Conservation (phyloP, 1,139 yeast genomes). For the Geotrichum phurueaensis region DNA sequence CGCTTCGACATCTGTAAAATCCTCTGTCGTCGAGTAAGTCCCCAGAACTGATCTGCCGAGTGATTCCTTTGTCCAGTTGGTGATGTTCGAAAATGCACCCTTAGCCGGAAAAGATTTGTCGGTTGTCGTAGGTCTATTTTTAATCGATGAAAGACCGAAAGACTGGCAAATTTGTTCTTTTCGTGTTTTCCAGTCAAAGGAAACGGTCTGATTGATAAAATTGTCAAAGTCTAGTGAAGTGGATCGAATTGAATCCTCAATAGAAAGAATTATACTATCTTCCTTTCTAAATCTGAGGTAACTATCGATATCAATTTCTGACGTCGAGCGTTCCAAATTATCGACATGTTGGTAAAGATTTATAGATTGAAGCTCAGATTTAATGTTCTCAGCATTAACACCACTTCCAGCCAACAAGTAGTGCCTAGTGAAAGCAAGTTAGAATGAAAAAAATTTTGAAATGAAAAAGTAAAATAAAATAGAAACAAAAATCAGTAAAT, state of each 20-base stretch:
- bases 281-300: slow-evolving; percentile 62
- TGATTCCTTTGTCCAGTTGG: slow-evolving; percentile 32
- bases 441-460: no score
- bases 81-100: not conserved
- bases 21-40: slow-evolving; percentile 28
- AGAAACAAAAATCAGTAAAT: not conserved
- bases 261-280: slow-evolving; percentile 73
- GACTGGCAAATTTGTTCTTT: slow-evolving; percentile 66
- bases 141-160: slow-evolving; percentile 46
- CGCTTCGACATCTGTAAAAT: slow-evolving; percentile 32
- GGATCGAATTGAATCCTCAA: slow-evolving; percentile 67
- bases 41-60: slow-evolving; percentile 37
- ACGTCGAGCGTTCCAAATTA: slow-evolving; percentile 19
- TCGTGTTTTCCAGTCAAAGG: slow-evolving; percentile 77
- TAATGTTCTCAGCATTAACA: slow-evolving; percentile 80
- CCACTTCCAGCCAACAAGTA: slow-evolving; percentile 88
- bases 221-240: slow-evolving; percentile 80
- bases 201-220: slow-evolving; percentile 64
- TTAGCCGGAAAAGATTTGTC: not conserved
- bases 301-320: slow-evolving; percentile 26
- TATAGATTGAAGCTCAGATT: slow-evolving; percentile 45
- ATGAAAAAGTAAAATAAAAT: no score
- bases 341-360: slow-evolving; percentile 27
- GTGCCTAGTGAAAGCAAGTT: slow-evolving; percentile 37
- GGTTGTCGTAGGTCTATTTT: slow-evolving; percentile 1